Conservation (phyloP, 306 rosid genomes). For the Rubus idaeus region DNA sequence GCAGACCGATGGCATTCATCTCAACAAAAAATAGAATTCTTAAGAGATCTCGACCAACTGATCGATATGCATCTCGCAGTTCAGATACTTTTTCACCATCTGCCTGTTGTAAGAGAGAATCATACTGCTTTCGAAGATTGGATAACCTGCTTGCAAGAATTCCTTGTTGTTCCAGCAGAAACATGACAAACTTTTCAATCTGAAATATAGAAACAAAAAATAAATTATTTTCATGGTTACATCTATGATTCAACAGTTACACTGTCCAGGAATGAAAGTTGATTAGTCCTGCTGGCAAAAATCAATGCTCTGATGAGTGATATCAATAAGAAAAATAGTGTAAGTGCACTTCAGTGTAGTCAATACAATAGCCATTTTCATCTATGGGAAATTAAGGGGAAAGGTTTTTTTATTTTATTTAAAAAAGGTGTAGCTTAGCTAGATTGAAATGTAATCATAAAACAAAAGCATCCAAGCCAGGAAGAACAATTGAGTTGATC, state of each 20-base stretch:
- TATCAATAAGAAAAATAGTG: not conserved
- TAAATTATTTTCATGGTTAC: not conserved
- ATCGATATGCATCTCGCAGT: constrained; percentile 66
- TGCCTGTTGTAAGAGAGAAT: constrained; percentile 49
- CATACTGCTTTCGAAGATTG: constrained; percentile 50
- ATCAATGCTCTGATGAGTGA: not conserved
- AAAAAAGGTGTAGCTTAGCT: not conserved
- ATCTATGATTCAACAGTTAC: not conserved
- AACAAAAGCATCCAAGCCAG: not conserved
- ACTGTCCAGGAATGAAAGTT: not conserved
- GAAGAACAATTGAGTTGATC: not conserved
- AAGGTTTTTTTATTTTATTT: too few species aligned
- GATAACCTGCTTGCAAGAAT: constrained; percentile 73
- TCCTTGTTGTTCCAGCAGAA: constrained; percentile 92
- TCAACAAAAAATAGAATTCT: constrained; percentile 75
- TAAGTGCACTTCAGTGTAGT: not conserved
- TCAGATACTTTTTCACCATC: constrained; percentile 49
- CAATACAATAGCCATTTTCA: not conserved
- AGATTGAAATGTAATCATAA: not conserved
- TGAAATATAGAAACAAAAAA: constrained; percentile 26
- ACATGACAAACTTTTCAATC: constrained; percentile 86
- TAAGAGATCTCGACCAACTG: constrained; percentile 69
- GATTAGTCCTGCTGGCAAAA: not conserved
- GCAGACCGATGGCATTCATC: constrained; percentile 79
- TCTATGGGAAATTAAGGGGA: not conserved